phyloP scores from a whole-genome alignment of 495 filamentous ascomycete genomes.

The Trichoderma orchidacearum region DNA sequence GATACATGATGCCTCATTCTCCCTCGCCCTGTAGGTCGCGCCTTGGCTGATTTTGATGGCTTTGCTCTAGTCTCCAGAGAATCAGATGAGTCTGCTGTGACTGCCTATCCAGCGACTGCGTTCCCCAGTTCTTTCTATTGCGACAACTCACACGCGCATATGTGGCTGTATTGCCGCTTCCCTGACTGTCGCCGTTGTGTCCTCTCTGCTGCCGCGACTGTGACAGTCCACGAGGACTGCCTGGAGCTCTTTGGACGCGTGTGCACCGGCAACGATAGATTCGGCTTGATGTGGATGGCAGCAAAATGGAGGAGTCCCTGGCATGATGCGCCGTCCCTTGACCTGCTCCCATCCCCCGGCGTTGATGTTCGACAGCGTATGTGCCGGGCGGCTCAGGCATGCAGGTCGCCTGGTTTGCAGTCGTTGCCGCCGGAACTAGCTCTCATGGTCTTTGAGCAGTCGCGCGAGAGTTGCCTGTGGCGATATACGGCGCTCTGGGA shows the following conservation, averaged over 20 bases:
- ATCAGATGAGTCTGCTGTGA: neutral
- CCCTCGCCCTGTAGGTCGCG: neutral
- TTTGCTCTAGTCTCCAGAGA: neutral
- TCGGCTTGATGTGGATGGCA: neutral
- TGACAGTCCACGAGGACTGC: neutral
- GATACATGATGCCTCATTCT: neutral
- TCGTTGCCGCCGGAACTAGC: neutral
- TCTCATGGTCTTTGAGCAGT: neutral
- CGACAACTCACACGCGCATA: neutral
- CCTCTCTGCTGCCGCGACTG: neutral
- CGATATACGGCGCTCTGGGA: neutral
- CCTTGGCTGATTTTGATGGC: neutral
- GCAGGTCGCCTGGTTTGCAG: neutral
- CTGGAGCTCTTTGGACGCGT: neutral
- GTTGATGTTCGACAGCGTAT: neutral
- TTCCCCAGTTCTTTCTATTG: neutral
- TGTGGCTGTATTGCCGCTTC: neutral
- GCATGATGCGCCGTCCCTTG: neutral
- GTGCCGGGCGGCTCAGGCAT: neutral
- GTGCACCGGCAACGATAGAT: neutral
- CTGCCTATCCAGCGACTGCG: neutral
- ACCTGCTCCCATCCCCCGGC: neutral
- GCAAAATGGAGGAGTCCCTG: neutral
- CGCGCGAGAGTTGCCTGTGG: neutral
- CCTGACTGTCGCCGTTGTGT: neutral